Base-by-base conservation (phyloP, 345 rosid species). In the Viola odorata region DNA sequence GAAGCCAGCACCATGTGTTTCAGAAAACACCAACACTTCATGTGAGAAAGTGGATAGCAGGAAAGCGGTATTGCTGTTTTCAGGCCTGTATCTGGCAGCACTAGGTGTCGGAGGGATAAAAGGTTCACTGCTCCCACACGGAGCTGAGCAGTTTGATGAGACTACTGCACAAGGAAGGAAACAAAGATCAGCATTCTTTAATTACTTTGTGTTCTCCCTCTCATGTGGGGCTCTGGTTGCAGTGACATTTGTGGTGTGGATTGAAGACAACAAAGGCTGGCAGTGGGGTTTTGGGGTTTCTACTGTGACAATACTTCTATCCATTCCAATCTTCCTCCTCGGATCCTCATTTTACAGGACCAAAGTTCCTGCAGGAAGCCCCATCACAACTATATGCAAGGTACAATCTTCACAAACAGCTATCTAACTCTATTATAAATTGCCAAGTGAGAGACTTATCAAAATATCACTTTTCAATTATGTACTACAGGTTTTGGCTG, bases 211-310 rank as follows among this genome's bases (percentile, higher is more conserved):
- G 3, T 91, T 87, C 78, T 78, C 84, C 70, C 96, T 91, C 57
- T 79, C 96, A 7, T 82, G 82, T 11, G 96, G 96, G 37, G 98
- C 96, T 50, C 73, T 91, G 32, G 68, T 91, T 55, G 98, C 96
- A 6, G 98, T 91, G 41, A 91, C 96, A 12, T 68, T 89, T 52
- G 95, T 85, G 70, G 96, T 91, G 50, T 89, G 96, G 96, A 81
- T 91, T 45, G 96, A 91, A 80, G 96, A 87, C 71, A 91, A 91
- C 80, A 75, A 74, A 71, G 98, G 98, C 15, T 91, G 98, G 98
- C 83, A 82, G 56, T 89, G 91, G 78, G 98, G 95, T 54, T 87
- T 91, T 11, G 96, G 88, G 62, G 69, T 83, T 41, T 77, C 96
- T 38, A 84, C 96, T 8, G 84, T 73, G 15, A 73, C 92, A 3